A percentile compares a stretch with the other conserved stretches of the same genome.
phyloP scores from a whole-genome alignment of 257 asterid species.

The Penstemon newberryi region DNA sequence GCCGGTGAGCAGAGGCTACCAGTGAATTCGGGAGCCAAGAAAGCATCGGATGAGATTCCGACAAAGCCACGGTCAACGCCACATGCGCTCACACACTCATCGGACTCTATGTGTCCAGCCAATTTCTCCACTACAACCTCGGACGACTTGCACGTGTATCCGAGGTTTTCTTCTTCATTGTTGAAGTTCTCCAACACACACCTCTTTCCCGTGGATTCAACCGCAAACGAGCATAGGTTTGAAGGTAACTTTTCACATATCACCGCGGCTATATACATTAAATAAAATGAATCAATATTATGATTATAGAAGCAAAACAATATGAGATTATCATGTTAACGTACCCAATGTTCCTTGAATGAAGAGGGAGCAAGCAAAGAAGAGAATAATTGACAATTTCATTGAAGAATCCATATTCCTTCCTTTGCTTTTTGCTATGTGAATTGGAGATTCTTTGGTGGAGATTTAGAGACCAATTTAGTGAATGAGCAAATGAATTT shows the following conservation, averaged over 20 bases:
- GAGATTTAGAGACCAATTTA: background rate
- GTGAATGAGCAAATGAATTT: background rate
- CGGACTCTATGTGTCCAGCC: constrained; percentile 68
- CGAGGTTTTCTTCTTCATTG: constrained; percentile 35
- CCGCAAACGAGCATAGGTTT: constrained; percentile 57
- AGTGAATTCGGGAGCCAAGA: constrained; percentile 54
- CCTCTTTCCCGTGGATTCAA: constrained; percentile 85
- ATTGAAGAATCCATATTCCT: constrained; percentile 41
- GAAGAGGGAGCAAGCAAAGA: constrained; percentile 51
- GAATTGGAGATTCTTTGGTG: background rate
- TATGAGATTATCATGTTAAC: too few species aligned
- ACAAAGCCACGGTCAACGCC: constrained; percentile 64
- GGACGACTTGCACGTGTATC: constrained; percentile 70
- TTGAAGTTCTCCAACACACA: constrained; percentile 69
- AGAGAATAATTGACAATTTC: constrained; percentile 37
- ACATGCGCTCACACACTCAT: constrained; percentile 63
- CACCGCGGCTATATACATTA: constrained; percentile 52
- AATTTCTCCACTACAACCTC: constrained; percentile 65
- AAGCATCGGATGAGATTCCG: constrained; percentile 78
- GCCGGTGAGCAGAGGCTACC: constrained; percentile 62
- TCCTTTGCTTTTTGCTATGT: constrained; percentile 10
- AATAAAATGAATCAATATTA: too few species aligned
- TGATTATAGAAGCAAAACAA: too few species aligned
- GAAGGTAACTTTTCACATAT: constrained; percentile 68
- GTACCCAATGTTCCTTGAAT: constrained; percentile 48